phyloP scores from a whole-genome alignment of 192 early-diverging fungal genomes.

The Podila horticola region DNA sequence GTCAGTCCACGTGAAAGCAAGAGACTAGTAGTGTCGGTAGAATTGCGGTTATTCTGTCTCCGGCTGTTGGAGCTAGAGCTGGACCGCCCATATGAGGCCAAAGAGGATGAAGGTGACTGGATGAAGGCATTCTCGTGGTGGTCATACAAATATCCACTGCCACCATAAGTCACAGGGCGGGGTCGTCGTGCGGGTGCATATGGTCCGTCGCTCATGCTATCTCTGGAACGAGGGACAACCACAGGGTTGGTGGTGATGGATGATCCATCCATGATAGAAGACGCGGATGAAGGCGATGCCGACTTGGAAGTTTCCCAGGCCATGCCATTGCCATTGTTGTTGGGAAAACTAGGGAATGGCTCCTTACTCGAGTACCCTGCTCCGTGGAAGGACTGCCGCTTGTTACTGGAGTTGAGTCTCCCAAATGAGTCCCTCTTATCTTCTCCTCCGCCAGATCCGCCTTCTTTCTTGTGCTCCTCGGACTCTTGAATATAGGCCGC shows the following conservation, averaged over 20 bases:
- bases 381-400: slow-evolving; percentile 48
- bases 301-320: slow-evolving; percentile 24
- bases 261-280: not conserved
- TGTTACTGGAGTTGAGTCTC: slow-evolving; percentile 28
- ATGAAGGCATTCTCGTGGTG: slow-evolving; percentile 45
- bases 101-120: slow-evolving; percentile 32
- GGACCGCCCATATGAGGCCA: slow-evolving; percentile 12
- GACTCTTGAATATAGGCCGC: slow-evolving; percentile 43
- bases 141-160: slow-evolving; percentile 43
- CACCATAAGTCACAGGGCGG: slow-evolving; percentile 44
- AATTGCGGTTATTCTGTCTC: slow-evolving; percentile 35
- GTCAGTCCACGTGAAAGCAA: slow-evolving; percentile 36
- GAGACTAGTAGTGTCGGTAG: slow-evolving; percentile 21
- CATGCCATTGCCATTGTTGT: slow-evolving; percentile 15
- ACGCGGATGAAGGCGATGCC: not conserved
- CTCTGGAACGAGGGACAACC: slow-evolving; percentile 24
- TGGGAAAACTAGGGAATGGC: slow-evolving; percentile 6
- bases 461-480: slow-evolving; percentile 46
- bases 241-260: slow-evolving; percentile 10
- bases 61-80: slow-evolving; percentile 6
- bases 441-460: slow-evolving; percentile 5
- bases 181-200: slow-evolving; percentile 31
- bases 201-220: slow-evolving; percentile 31
- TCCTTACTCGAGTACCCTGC: slow-evolving; percentile 45
- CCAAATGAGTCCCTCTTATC: slow-evolving; percentile 28